These are phyloP conservation scores for Leptosphaerulina australis DNA, from an alignment of 2,329 filamentous ascomycete species.

Conservation along the genomic window DNA sequence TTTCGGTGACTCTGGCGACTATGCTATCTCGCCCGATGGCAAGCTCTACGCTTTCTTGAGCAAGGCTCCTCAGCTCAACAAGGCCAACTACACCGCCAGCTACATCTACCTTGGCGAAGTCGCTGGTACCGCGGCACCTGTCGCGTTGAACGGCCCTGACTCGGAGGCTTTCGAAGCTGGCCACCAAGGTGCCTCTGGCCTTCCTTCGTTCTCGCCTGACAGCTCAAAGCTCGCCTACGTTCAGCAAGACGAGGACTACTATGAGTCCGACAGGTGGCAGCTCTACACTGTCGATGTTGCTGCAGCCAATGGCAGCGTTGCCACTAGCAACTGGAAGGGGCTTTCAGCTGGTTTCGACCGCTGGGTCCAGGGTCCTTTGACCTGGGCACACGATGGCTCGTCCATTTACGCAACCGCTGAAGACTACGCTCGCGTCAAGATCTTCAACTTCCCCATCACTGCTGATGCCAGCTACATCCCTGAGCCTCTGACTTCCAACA, in stretches of 20 bases:
- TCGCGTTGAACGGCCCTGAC: slow-evolving; percentile 43
- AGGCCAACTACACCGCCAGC: slow-evolving; percentile 78
- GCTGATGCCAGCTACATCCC: slow-evolving; percentile 57
- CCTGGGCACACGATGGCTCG: slow-evolving; percentile 41
- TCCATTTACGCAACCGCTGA: slow-evolving; percentile 44
- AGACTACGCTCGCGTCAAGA: slow-evolving; percentile 44
- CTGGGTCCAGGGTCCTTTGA: slow-evolving; percentile 35
- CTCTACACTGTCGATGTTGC: slow-evolving; percentile 44
- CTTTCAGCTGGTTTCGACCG: slow-evolving; percentile 41
- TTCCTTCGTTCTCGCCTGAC: slow-evolving; percentile 75
- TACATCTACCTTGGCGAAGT: slow-evolving; percentile 78
- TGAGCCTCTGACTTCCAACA: slow-evolving; percentile 53
- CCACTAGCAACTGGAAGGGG: slow-evolving; percentile 40
- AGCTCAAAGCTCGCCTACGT: slow-evolving; percentile 78
- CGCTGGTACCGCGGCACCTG: slow-evolving; percentile 58
- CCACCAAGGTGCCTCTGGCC: slow-evolving; percentile 68
- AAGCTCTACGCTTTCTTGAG: slow-evolving; percentile 69
- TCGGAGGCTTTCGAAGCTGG: slow-evolving; percentile 39
- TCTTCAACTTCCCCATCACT: slow-evolving; percentile 68
- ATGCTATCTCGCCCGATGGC: slow-evolving; percentile 71
- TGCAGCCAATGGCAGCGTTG: slow-evolving; percentile 24
- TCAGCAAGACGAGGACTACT: slow-evolving; percentile 66
- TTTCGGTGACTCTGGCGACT: slow-evolving; percentile 78
- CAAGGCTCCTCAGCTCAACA: slow-evolving; percentile 73
- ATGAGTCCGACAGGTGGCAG: slow-evolving; percentile 80